Percentiles rank a stretch among this genome's conserved stretches.
Conservation (phyloP, 2,329 filamentous ascomycete species). For the Leptographium radiaticola region DNA sequence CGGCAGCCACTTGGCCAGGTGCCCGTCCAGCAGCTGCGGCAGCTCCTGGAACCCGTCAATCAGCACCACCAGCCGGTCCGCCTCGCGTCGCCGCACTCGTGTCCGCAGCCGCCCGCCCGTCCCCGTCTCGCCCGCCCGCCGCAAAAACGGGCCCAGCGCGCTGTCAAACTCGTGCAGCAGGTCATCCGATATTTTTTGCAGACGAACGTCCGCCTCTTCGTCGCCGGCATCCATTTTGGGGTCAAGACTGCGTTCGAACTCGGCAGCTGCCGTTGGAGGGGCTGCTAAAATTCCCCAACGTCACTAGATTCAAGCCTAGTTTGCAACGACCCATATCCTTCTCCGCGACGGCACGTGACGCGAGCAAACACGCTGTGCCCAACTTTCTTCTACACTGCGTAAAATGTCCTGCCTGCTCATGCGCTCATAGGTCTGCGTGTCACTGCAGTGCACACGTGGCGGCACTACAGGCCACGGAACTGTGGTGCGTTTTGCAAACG, state of each 20-base stretch:
- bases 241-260: not conserved
- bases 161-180: constrained; percentile 45
- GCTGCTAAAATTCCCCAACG: too few relatives aligned
- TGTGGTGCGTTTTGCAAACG: too few relatives aligned
- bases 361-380: too few relatives aligned
- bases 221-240: constrained; percentile 45
- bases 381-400: too few relatives aligned
- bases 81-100: constrained; percentile 10
- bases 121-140: constrained; percentile 1
- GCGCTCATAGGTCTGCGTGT: too few relatives aligned
- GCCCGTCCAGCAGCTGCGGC: constrained; percentile 80
- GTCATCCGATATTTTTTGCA: constrained; percentile 47
- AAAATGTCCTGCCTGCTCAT: too few relatives aligned
- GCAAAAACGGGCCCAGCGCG: constrained; percentile 36
- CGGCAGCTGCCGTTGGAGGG: not conserved
- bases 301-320: too few relatives aligned
- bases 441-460: too few relatives aligned
- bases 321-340: too few relatives aligned
- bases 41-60: constrained; percentile 92
- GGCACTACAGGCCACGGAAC: too few relatives aligned
- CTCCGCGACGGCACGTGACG: too few relatives aligned
- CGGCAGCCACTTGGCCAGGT: constrained; percentile 64
- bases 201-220: constrained; percentile 46
- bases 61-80: constrained; percentile 20
- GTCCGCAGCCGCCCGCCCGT: not conserved